Base-by-base conservation (phyloP, 2,329 filamentous ascomycete species). In the Periglandula ipomoeae region DNA sequence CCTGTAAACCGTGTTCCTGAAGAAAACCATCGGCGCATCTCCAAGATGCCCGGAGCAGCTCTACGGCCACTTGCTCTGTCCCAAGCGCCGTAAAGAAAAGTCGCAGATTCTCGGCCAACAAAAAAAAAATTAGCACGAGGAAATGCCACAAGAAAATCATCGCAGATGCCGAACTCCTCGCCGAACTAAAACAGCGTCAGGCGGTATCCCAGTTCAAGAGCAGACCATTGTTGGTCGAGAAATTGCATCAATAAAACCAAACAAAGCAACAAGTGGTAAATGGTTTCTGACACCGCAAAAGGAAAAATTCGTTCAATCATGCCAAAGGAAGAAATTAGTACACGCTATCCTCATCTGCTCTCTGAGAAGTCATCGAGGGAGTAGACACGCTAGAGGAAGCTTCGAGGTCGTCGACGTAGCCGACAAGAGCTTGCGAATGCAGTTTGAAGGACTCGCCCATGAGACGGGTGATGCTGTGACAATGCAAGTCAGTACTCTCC, bases 381-480 rank as follows among this genome's bases (percentile, higher is more conserved):
- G 81, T 84, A 44, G 82, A 84, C 45, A 81, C 80, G 58, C 79
- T 81, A n/a, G 79, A 82, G 57, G 81, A 83, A 58, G 74, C 80
- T 66, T 84, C 81, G 58, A 80, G 74, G 59, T 90, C 86, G 65
- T 96, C 91, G 64, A 96, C 89, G 63, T 95, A 97, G 66, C 91
- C 90, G 56, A 91, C 82, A 30, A 98, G 82, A 56, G 93, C 90
- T 72, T 97, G 90, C 34, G 90, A 87, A 70, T 97, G 91, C 50
- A 96, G 82, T 65, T 94, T 93, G 79, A 98, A 97, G 46, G 93
- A 90, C 70, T 97, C 93, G 61, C 93, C 93, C 87, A 97, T 95
- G 45, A 97, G 81, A 65, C 94, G 89, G 59, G 88, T 91, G 64
- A 94, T 91, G 50, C 87, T 91, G 61, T 22, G 46, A 44, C 44